These are phyloP conservation scores for Lagerstroemia speciosa DNA, from an alignment of 345 rosid genomes.

Conservation along the genomic window DNA sequence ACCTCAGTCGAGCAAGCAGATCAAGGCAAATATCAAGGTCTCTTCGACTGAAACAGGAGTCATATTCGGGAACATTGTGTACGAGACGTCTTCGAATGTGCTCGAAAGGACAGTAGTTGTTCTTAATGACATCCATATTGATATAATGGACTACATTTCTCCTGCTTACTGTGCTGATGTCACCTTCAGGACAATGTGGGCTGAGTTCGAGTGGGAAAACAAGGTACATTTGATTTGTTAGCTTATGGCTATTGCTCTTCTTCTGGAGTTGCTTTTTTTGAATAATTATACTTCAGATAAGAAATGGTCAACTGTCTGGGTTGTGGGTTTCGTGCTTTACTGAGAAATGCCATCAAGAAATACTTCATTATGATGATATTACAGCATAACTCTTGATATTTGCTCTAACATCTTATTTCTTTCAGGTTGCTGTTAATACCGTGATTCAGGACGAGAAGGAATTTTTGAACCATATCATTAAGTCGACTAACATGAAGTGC, in stretches of 20 bases:
- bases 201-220: conserved; percentile 99
- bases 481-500: conserved; percentile 76
- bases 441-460: conserved; percentile 59
- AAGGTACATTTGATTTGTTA: conserved; percentile 40
- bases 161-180: conserved; percentile 85
- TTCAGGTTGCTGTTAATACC: conserved; percentile 76
- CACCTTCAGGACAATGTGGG: conserved; percentile 98
- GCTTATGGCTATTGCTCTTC: not conserved
- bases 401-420: not conserved
- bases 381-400: not conserved
- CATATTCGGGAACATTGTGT: conserved; percentile 92
- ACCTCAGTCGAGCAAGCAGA: conserved; percentile 89
- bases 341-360: not conserved
- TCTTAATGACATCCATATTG: conserved; percentile 89
- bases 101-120: conserved; percentile 80
- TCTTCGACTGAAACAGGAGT: conserved; percentile 98
- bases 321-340: not conserved
- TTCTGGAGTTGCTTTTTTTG: not conserved
- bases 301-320: not conserved
- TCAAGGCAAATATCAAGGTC: conserved; percentile 97
- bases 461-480: conserved; percentile 58
- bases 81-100: conserved; percentile 89
- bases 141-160: conserved; percentile 95
- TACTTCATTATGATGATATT: not conserved
- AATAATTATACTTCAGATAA: not conserved